Conservation (phyloP, 2,329 filamentous ascomycete species). For the Penicillium expansum region DNA sequence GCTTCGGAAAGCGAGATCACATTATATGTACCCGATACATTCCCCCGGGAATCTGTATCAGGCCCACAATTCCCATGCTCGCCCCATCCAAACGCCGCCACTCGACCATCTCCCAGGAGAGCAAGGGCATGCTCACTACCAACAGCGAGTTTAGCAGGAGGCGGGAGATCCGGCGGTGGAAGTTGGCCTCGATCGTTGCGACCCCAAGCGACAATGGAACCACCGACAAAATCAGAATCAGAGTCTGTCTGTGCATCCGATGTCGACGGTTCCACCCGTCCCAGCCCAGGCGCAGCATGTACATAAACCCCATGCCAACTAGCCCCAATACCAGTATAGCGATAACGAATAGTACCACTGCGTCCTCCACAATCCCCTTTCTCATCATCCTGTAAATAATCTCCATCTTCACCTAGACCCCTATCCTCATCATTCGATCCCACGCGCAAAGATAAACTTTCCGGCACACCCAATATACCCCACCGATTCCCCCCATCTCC, state of each 20-base stretch:
- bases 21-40: slow-evolving; percentile 69
- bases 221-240: slow-evolving; percentile 50
- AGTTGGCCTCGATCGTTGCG: slow-evolving; percentile 82
- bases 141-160: slow-evolving; percentile 63
- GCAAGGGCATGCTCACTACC: slow-evolving; percentile 90
- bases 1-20: slow-evolving; percentile 60
- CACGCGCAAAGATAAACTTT: not conserved
- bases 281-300: slow-evolving; percentile 38
- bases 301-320: slow-evolving; percentile 83
- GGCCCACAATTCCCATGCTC: slow-evolving; percentile 96
- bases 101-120: slow-evolving; percentile 61
- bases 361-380: slow-evolving; percentile 12
- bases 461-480: slow-evolving; percentile 58
- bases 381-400: slow-evolving; percentile 8
- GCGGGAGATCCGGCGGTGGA: slow-evolving; percentile 60
- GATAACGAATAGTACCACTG: slow-evolving; percentile 50
- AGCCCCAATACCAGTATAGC: slow-evolving; percentile 66
- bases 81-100: slow-evolving; percentile 92
- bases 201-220: slow-evolving; percentile 68
- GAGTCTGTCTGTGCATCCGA: not conserved
- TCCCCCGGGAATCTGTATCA: slow-evolving; percentile 57
- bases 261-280: not conserved
- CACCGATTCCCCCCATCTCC: slow-evolving; percentile 68
- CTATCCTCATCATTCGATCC: not conserved
- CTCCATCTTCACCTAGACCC: not conserved